Conservation (phyloP, 2,329 filamentous ascomycete genomes). For the Colletotrichum cereale region DNA sequence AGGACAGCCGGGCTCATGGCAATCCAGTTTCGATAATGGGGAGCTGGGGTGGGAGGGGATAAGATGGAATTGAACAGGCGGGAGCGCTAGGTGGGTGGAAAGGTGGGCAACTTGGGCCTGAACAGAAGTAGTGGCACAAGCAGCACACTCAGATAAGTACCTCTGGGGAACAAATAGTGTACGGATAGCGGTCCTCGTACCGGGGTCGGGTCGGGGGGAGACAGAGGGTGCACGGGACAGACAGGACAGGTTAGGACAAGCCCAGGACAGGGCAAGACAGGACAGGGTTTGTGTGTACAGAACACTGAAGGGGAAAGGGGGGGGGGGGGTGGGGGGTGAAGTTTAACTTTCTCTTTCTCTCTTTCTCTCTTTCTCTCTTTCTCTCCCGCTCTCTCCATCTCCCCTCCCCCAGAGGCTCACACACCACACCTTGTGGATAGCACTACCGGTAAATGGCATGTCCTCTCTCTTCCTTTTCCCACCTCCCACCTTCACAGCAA, state of each 20-base stretch:
- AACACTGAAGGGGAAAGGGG: not conserved
- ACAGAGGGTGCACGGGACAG: not conserved
- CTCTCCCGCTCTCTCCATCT: not conserved
- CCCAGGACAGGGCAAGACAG: conserved; percentile 37
- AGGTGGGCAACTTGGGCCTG: conserved; percentile 30
- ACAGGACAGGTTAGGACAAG: conserved; percentile 28
- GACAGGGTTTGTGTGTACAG: conserved; percentile 29
- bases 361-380: not conserved
- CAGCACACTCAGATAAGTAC: not conserved
- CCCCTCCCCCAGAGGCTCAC: not conserved
- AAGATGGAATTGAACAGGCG: conserved; percentile 41
- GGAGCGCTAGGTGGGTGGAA: conserved; percentile 28
- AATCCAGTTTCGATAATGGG: conserved; percentile 35
- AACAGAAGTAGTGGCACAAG: conserved; percentile 16
- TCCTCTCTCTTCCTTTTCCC: not conserved
- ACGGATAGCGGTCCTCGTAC: conserved; percentile 23
- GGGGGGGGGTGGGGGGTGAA: conserved; percentile 12
- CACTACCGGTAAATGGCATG: not conserved
- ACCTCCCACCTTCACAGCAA: not conserved
- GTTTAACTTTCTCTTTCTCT: not conserved
- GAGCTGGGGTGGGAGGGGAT: conserved; percentile 41
- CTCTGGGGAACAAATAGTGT: not conserved
- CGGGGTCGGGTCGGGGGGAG: not conserved
- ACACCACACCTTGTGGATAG: not conserved
- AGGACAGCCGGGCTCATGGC: conserved; percentile 18